Evolutionary conservation across 208 protist species (phyloP), one percentile per base, ranked within the genome.

Genomic region (Phytomonas francai): DNA sequence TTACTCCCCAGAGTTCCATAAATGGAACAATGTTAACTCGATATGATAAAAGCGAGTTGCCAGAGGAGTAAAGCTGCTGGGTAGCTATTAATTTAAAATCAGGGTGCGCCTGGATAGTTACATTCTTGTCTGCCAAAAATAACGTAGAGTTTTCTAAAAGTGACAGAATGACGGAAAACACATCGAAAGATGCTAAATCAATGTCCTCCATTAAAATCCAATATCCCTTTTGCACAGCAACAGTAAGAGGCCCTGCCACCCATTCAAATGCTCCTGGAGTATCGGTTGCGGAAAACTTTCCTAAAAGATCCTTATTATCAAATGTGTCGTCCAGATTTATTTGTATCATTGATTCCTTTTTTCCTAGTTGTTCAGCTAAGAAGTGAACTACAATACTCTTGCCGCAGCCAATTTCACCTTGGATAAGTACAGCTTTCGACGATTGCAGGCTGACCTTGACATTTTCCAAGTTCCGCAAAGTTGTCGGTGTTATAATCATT

Each of bases 161-260:
- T 1, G 98, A 96, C 8, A 98, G 83, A 8, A 99, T 72, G 3
- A 98, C 91, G 0, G 97, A 95, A 30, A 99, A 88, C 2, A 99
- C 96, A 63, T 99, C 99, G 63, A 98, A 88, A 3, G 98, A 98
- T 16, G 98, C 97, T 14, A 98, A 77, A 79, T 99, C 98, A 59
- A 99, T 96, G 80, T 99, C 98, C 67, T 99, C 98, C 74, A 99
- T 97, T 12, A 99, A 64, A 63, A 99, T 86, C 98, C 98, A 99
- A 54, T 87, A 83, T 4, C 98, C 98, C 51, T 98, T 83, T 68
- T 81, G 49, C 11, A 99, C 97, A 12, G 98, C 98, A 28, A 91
- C 79, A 33, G 98, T 97, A 57, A 99, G 76, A 16, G 96, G 95
- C 31, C 98, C 98, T n/a, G 94, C 73, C 63, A 99, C 86, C 97